A percentile compares a stretch with the other conserved stretches of the same genome.
Conservation (phyloP, 1,284 basidiomycete genomes). For the Pseudomicrostroma phylloplanum region DNA sequence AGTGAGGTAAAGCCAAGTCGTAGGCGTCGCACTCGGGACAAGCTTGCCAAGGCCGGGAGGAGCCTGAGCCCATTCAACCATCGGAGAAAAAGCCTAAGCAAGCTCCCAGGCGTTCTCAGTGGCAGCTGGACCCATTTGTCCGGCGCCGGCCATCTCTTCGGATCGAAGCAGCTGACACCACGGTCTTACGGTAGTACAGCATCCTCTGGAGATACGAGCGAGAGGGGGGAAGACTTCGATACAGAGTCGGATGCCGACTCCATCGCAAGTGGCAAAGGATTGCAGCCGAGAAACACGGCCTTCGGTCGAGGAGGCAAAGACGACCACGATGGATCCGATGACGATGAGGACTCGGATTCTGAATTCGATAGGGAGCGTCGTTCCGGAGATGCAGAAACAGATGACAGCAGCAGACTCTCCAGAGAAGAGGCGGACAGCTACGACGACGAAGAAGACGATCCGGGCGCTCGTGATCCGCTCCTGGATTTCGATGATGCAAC, state of each 20-base stretch:
- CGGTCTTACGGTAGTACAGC: no score
- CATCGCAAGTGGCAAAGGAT: constrained; percentile 22
- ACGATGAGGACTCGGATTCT: constrained; percentile 8
- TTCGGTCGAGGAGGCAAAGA: constrained; percentile 14
- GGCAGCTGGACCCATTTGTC: neutral
- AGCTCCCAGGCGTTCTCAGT: neutral
- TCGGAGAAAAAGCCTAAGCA: constrained; percentile 5
- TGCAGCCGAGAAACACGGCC: constrained; percentile 32
- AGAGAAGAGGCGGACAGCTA: constrained; percentile 2
- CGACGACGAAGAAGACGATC: constrained; percentile 17
- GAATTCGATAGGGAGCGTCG: neutral
- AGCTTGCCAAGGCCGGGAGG: constrained; percentile 10
- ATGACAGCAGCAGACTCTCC: neutral
- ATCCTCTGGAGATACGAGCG: neutral
- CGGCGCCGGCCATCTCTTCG: constrained; percentile 6
- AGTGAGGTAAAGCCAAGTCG: no score
- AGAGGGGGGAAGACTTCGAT: constrained; percentile 7
- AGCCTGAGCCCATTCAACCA: constrained; percentile 13
- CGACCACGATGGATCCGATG: constrained; percentile 5
- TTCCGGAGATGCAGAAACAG: neutral
- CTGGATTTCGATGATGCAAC: constrained; percentile 29
- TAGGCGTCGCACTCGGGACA: constrained; percentile 13
- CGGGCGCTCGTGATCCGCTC: constrained; percentile 10
- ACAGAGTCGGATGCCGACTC: constrained; percentile 21
- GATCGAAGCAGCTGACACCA: no score